phyloP scores from a whole-genome alignment of 2,329 filamentous ascomycete genomes.

The Colletotrichum sp. region DNA sequence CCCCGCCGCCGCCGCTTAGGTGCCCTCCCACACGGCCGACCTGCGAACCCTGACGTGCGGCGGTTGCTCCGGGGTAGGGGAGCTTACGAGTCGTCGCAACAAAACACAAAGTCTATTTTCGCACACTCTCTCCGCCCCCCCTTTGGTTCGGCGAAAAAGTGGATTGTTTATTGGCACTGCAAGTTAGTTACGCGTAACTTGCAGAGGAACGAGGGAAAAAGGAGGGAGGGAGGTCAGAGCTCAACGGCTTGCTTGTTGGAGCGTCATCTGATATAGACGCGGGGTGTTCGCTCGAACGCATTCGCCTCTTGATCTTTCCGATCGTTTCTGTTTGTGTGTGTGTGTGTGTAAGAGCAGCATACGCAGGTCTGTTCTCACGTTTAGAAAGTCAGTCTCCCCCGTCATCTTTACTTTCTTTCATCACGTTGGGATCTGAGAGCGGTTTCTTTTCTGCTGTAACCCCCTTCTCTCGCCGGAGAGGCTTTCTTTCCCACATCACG shows the following conservation, averaged over 20 bases:
- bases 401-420: neutral
- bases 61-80: neutral
- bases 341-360: neutral
- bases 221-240: neutral
- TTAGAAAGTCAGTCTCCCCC: neutral
- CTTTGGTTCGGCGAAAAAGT: neutral
- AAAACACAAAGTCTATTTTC: conserved; percentile 9
- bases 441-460: neutral
- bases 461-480: neutral
- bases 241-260: neutral
- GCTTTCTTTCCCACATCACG: neutral
- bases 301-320: neutral
- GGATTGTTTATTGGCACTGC: neutral
- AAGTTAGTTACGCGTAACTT: neutral
- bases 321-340: neutral
- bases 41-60: neutral
- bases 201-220: neutral
- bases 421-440: neutral
- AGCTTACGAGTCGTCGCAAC: conserved; percentile 11
- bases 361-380: neutral
- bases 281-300: neutral
- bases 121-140: neutral
- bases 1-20: neutral
- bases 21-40: neutral
- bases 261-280: conserved; percentile 14